Base-by-base conservation (phyloP, 1,284 basidiomycete genomes). In the Mycosarcoma maydis region DNA sequence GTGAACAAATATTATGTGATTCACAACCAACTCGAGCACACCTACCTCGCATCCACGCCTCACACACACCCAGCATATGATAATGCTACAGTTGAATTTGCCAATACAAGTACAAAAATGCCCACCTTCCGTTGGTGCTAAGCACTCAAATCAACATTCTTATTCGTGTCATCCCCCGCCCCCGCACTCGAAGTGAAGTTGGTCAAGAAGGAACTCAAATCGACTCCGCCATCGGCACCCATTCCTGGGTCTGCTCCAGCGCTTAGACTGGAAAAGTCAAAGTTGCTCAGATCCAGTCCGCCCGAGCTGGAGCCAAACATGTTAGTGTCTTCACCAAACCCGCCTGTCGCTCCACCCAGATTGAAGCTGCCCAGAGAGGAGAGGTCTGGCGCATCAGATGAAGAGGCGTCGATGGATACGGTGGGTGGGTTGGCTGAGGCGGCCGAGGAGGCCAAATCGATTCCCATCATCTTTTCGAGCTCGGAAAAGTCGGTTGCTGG, bases 121-220 rank as follows among this genome's bases (percentile, higher is more conserved):
- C 9, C 27, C n/a, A 17, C 9, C 39, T 17, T 2, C 24, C 37
- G 13, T 37, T 48, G n/a, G n/a, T n/a, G n/a, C n/a, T 37, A 6
- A 34, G 33, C 32, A 34, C 34, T n/a, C 5, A 19, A 23, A 2
- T 11, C 66, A 83, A 78, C 8, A 68, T 78, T 5, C 37, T 81
- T 32, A 77, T 83, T 52, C 77, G 83, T 52, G 51, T 73, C n/a
- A 45, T 46, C 29, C 16, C 62, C 17, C 48, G 47, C 29, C 16
- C 62, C 17, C 48, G 47, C 27, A 9, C 11, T 17, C 7, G 52
- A 20, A 2, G 13, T 64, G 83, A 44, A 68, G 68, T 24, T 84
- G 80, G 68, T 69, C 54, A 80, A 4, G 76, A 77, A 58, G 76
- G 84, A 65, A 61, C 75, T 23, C 72, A 79, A 19, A 52, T 73